Evolutionary conservation across 2,329 filamentous ascomycete genomes (phyloP).

Genomic region (Paraphoma sp.): DNA sequence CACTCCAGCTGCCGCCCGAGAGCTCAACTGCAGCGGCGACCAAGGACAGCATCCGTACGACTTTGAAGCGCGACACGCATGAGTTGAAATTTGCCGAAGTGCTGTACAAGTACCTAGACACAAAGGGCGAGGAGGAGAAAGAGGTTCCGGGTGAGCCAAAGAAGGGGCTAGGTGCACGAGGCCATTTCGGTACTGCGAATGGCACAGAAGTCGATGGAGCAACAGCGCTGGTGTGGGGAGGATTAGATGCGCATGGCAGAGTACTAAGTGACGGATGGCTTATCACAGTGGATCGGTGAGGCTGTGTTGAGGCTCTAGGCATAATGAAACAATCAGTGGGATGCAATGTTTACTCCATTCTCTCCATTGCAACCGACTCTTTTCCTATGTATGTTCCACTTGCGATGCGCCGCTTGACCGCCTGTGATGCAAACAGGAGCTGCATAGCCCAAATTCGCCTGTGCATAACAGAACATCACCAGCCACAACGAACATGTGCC

Average conservation of each 20-base stretch:
- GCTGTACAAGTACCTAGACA: slow-evolving; percentile 54
- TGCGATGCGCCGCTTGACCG: too few relatives aligned
- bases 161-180: slow-evolving; percentile 51
- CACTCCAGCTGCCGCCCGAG: slow-evolving; percentile 59
- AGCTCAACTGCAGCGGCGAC: slow-evolving; percentile 55
- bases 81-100: slow-evolving; percentile 60
- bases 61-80: slow-evolving; percentile 55
- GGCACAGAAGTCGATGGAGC: slow-evolving; percentile 56
- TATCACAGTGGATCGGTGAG: slow-evolving; percentile 48
- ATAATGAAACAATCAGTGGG: background rate
- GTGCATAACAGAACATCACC: background rate
- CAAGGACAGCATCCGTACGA: slow-evolving; percentile 58
- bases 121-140: slow-evolving; percentile 53
- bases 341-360: background rate
- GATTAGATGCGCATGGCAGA: slow-evolving; percentile 52
- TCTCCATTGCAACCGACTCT: too few relatives aligned
- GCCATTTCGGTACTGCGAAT: slow-evolving; percentile 46
- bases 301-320: background rate
- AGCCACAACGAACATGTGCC: background rate
- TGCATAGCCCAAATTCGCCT: background rate
- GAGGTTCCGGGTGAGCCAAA: slow-evolving; percentile 45
- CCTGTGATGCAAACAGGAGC: background rate
- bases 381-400: too few relatives aligned
- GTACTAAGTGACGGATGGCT: slow-evolving; percentile 51
- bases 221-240: slow-evolving; percentile 62